Evolutionary conservation across 2,329 filamentous ascomycete genomes (phyloP), one percentile per base, ranked within the genome.

Genomic region (Pestalotiopsis sp.): DNA sequence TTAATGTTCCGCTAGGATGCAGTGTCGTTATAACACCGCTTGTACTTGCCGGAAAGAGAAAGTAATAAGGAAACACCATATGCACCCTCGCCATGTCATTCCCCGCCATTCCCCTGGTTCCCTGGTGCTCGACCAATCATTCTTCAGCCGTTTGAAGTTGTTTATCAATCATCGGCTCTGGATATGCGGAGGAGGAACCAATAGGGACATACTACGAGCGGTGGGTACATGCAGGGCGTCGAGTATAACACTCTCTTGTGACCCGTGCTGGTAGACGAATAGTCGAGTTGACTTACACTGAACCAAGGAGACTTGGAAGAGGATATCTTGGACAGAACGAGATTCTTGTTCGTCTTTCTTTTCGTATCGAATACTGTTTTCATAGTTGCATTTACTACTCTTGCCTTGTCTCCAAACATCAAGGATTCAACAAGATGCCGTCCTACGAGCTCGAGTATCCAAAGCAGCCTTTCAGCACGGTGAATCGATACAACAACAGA

Each of bases 401-500:
- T 11, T 52, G 20, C 5, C n/a, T 23, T 14, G 3, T 4, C 2
- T 1, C 11, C 45, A 20, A 20, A 20, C 7, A 52, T 52, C 45
- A 52, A 52, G 45, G 41, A 0, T 36, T 38, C 2, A 36, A 45
- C 75, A 80, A 74, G 4, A 86, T 86, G 83, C 80, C 83, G 68
- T 79, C 78, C 17, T 71, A 76, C 40, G 78, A 80, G 13, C 82
- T 89, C 14, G 83, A 87, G 71, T 93, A 93, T 72, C 90, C 91
- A 61, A 91, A 89, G 75, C 84, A 86, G 73, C 80, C 85, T 36
- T 84, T 84, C 73, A 92, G 90, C 80, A 91, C 88, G 31, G 87
- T 93, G 71, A 92, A 92, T 73, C 86, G 92, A 31, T 88, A 91
- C 74, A 88, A 87, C 73, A 83, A 88, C 70, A 84, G 89, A 81